These are phyloP conservation scores for Fusarium dlaminii DNA, from an alignment of 2,329 filamentous ascomycete genomes.

Conservation along the genomic window DNA sequence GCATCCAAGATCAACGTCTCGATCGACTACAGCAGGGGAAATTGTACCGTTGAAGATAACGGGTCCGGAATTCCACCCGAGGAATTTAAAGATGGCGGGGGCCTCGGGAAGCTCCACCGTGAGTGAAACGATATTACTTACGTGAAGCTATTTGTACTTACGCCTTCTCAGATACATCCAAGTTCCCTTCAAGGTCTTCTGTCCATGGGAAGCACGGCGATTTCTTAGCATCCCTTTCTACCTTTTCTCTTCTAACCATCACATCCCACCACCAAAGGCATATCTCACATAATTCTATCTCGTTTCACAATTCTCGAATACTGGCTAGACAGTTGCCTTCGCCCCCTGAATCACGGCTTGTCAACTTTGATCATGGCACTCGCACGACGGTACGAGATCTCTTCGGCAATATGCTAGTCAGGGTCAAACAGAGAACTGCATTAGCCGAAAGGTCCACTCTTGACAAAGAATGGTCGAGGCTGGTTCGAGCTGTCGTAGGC, in stretches of 20 bases:
- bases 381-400: constrained; percentile 79
- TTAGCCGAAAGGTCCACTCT: constrained; percentile 61
- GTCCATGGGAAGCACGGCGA: constrained; percentile 75
- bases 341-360: constrained; percentile 64
- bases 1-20: constrained; percentile 74
- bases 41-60: constrained; percentile 85
- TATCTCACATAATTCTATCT: constrained; percentile 70
- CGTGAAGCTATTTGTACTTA: constrained; percentile 11
- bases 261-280: constrained; percentile 74
- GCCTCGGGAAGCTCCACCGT: constrained; percentile 79
- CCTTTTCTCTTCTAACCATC: constrained; percentile 79
- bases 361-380: constrained; percentile 73
- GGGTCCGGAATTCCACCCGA: constrained; percentile 77
- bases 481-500: constrained; percentile 68
- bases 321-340: constrained; percentile 72
- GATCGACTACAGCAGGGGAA: constrained; percentile 79
- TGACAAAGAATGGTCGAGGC: constrained; percentile 70
- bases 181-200: constrained; percentile 58
- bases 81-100: constrained; percentile 78
- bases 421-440: constrained; percentile 80
- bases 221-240: constrained; percentile 81
- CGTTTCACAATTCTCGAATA: constrained; percentile 74
- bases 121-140: constrained; percentile 46
- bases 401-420: constrained; percentile 90
- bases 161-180: constrained; percentile 76